phyloP scores from a whole-genome alignment of 495 filamentous ascomycete genomes.

The Trichoderma erinaceum region DNA sequence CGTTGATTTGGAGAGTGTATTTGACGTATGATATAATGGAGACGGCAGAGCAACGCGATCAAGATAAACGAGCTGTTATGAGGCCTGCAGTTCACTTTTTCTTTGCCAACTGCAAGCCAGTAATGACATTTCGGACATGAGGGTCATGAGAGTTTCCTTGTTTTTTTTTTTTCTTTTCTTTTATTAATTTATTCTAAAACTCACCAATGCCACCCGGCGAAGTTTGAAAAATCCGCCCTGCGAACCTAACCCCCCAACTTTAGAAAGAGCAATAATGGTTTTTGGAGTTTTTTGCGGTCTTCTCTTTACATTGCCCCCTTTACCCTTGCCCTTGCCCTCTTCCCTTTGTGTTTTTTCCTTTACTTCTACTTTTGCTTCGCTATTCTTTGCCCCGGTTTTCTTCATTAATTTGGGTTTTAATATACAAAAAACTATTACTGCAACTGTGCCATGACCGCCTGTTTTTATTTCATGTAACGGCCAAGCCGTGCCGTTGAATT shows the following conservation, averaged over 20 bases:
- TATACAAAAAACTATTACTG: slow-evolving; percentile 11
- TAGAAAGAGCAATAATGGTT: slow-evolving; percentile 15
- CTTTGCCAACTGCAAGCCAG: background rate
- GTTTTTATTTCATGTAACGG: background rate
- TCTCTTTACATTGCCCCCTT: background rate
- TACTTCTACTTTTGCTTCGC: background rate
- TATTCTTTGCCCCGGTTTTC: background rate
- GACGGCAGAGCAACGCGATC: slow-evolving; percentile 21
- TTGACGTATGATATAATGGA: slow-evolving; percentile 11
- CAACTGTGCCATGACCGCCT: background rate
- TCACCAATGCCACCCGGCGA: background rate
- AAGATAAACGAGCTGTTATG: slow-evolving; percentile 13
- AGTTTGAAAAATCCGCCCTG: background rate
- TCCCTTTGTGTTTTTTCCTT: background rate
- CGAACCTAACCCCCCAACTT: background rate
- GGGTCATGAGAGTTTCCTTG: background rate
- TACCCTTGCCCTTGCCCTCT: too few species aligned
- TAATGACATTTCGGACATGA: slow-evolving; percentile 14
- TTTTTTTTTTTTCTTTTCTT: background rate
- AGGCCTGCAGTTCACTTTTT: background rate
- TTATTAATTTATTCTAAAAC: background rate
- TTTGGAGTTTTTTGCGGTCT: slow-evolving; percentile 15
- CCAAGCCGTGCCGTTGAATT: background rate
- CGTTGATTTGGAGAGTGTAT: slow-evolving; percentile 13
- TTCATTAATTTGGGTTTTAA: slow-evolving; percentile 10